phyloP scores from a whole-genome alignment of 768 basidiomycete species.

The Cystoderma amianthinum region DNA sequence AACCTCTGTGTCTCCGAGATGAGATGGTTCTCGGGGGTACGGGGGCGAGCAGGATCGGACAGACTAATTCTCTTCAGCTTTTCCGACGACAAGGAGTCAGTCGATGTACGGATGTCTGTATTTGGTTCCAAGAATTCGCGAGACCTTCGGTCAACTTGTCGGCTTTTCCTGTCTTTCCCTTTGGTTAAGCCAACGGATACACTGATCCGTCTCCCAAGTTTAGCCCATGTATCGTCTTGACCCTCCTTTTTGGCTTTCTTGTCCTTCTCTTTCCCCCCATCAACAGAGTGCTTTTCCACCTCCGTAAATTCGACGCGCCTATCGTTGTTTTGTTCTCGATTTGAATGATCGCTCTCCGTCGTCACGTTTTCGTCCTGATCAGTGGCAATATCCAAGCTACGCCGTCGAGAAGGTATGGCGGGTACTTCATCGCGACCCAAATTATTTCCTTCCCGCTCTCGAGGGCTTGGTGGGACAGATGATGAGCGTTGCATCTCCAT shows the following conservation, averaged over 20 bases:
- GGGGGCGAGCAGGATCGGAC: no score
- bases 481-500: slow-evolving; percentile 41
- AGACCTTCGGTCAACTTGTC: slow-evolving; percentile 17
- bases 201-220: slow-evolving; percentile 57
- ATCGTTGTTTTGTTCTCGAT: slow-evolving; percentile 23
- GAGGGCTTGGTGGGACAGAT: slow-evolving; percentile 46
- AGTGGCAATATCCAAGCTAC: slow-evolving; percentile 30
- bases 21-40: no score
- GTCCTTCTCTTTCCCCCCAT: slow-evolving; percentile 21
- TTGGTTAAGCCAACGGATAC: slow-evolving; percentile 45
- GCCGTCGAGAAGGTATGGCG: slow-evolving; percentile 28
- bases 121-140: not conserved
- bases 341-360: slow-evolving; percentile 19
- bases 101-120: not conserved
- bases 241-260: slow-evolving; percentile 20
- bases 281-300: slow-evolving; percentile 17
- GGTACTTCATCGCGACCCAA: slow-evolving; percentile 27
- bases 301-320: slow-evolving; percentile 30
- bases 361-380: slow-evolving; percentile 10
- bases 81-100: no score
- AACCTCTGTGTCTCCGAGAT: no score
- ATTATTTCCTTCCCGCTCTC: slow-evolving; percentile 14
- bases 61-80: no score
- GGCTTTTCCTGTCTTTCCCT: slow-evolving; percentile 26
- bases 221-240: slow-evolving; percentile 43